Evolutionary conservation across 106 monocot species (phyloP), one percentile per base, ranked within the genome.

Genomic region (Triglochin maritima): DNA sequence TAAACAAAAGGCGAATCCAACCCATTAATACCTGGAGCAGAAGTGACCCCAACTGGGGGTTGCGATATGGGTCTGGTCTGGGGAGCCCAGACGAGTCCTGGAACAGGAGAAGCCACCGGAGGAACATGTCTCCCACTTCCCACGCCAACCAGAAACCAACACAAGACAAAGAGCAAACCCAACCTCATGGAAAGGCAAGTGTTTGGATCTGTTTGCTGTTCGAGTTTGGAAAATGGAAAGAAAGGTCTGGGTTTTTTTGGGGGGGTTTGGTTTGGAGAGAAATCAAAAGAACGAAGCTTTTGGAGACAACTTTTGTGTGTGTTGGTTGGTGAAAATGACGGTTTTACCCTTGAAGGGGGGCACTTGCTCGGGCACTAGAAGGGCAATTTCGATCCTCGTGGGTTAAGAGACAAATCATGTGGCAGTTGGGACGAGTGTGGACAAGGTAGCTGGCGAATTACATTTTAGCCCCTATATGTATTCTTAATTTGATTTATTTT

Each of bases 11-110:
- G 29, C 29, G 29, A 29, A 29, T 29, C 29, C 29, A 29, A 29
- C 29, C 29, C 29, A 29, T 29, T 29, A 29, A 29, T 64, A 72
- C 72, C 72, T 53, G 43, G 17, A 64, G 72, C 55, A 65, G 59
- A 29, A 10, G 73, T 29, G 44, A 29, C 55, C 5, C 54, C 64
- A 53, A 17, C 29, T 8, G 63, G 56, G 59, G 65, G 58, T 41
- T 9, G 65, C 7, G 65, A 42, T 58, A 17, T 42, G 49, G 63
- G 73, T 15, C 48, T 17, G 48, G 50, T 3, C 42, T 0, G 46
- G 29, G 64, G 46, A 59, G 47, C 17, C 5, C 11, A 47, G 11
- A 57, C 47, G 44, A 57, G 65, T 14, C 73, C 49, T 3, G 56
- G 46, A 49, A 47, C 44, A 13, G 73, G 65, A 7, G 65, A 42